phyloP scores from a whole-genome alignment of 306 rosid genomes.

The Neltuma alba region DNA sequence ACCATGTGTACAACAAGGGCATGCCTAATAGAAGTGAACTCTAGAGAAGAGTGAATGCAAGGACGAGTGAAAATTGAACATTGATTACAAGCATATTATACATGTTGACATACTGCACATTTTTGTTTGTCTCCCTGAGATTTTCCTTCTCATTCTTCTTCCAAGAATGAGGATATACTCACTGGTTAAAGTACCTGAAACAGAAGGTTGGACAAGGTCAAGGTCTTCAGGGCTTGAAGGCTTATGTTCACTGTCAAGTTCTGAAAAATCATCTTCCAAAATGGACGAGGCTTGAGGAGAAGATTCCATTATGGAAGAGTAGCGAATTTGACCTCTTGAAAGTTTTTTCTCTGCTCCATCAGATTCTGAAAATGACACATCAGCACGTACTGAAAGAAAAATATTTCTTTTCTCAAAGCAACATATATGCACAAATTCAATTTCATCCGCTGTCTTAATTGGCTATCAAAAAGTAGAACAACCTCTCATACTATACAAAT shows the following conservation, averaged over 20 bases:
- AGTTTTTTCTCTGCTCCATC: background rate
- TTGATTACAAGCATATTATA: background rate
- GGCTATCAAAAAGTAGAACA: conserved; percentile 8
- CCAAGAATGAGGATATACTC: background rate
- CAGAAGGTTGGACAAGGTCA: background rate
- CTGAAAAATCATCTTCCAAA: background rate
- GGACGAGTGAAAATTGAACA: conserved; percentile 31
- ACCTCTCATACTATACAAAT: conserved; percentile 40
- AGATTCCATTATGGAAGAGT: background rate
- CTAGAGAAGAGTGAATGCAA: background rate
- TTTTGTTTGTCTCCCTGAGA: background rate
- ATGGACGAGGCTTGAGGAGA: background rate
- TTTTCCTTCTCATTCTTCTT: background rate
- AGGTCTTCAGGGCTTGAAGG: background rate
- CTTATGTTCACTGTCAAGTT: background rate
- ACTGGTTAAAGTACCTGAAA: conserved; percentile 37
- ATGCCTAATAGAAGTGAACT: background rate
- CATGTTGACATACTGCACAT: background rate
- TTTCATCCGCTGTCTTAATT: conserved; percentile 10
- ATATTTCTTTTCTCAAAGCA: background rate
- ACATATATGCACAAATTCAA: background rate
- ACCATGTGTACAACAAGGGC: background rate
- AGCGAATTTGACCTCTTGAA: background rate
- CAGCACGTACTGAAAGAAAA: background rate
- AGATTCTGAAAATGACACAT: background rate